Base-by-base conservation (phyloP, 768 basidiomycete species). In the Lyophyllum decastes region DNA sequence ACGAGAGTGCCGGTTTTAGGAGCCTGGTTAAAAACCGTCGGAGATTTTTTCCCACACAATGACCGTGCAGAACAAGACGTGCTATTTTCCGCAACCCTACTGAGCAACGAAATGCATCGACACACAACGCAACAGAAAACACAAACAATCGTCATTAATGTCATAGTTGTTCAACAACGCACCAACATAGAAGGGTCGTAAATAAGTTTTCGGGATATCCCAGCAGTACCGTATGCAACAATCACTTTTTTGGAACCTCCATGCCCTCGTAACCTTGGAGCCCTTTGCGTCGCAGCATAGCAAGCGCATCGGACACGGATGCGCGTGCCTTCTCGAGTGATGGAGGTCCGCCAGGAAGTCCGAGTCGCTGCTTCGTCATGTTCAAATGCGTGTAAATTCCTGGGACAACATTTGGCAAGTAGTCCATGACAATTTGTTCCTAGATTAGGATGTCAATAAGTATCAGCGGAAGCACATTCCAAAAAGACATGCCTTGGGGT, bases 381-480 rank as follows among this genome's bases (percentile, higher is more conserved):
- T 88, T 86, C 56, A 94, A 76, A 69, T 85, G 86, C 54, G 82
- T 79, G 69, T 90, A 89, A 49, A 93, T 90, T 61, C 82, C 90
- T 26, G 90, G 89, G 47, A 94, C 77, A 38, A 94, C 91, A 49
- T 90, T 87, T 21, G 88, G 85, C 53, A 90, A 84, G 70, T 92
- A 94, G 54, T 91, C 88, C 21, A 88, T 82, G 64, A 93, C 92
- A 33, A 92, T 78, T 61, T 89, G 89, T 71, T 93, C 90, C 88
- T 90, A 64, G 2, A 59, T 25, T 19, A 43, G 52, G 35, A 30
- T 7, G 5, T 48, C 9, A n/a, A 27, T 33, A 17, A 2, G 0
- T n/a, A 14, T 22, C n/a, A 6, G 10, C n/a, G 17, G 30, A 19
- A 34, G 12, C 10, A 48, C 35, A 57, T 14, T 25, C 66, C 68